These are phyloP conservation scores for Starmerella bombicola DNA, from an alignment of 805 yeast genomes.

Conservation along the genomic window DNA sequence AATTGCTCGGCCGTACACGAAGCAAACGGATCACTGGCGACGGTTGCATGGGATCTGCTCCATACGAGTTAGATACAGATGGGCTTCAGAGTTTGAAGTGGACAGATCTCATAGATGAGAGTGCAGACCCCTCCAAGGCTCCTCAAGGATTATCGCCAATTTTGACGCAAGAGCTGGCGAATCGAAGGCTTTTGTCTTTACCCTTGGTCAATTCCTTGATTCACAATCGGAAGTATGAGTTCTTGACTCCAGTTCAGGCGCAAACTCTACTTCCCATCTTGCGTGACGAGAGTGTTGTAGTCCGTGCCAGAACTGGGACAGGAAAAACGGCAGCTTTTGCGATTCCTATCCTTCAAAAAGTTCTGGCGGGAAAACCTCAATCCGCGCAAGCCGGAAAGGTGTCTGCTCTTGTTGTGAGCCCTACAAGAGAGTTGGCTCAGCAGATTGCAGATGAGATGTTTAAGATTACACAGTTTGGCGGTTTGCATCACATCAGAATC, in stretches of 20 bases:
- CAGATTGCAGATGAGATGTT: constrained; percentile 60
- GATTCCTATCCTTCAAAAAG: constrained; percentile 58
- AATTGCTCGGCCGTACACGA: constrained; percentile 17
- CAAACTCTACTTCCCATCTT: constrained; percentile 52
- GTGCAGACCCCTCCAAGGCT: constrained; percentile 2
- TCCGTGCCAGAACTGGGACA: constrained; percentile 89
- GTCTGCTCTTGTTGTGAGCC: constrained; percentile 61
- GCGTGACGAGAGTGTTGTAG: constrained; percentile 56
- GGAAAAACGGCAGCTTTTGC: constrained; percentile 89
- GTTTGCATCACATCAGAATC: constrained; percentile 30
- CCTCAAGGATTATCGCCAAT: constrained; percentile 23
- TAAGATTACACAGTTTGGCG: constrained; percentile 33
- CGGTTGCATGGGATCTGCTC: constrained; percentile 25
- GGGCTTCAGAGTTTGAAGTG: constrained; percentile 19
- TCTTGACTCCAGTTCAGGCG: constrained; percentile 31
- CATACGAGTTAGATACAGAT: constrained; percentile 25
- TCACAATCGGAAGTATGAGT: constrained; percentile 26
- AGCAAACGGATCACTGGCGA: constrained; percentile 17
- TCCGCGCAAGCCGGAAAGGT: constrained; percentile 26
- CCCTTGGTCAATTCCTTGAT: constrained; percentile 28
- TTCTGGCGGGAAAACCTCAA: constrained; percentile 31
- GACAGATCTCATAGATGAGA: constrained; percentile 21
- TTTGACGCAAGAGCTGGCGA: constrained; percentile 23
- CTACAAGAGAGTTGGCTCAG: constrained; percentile 82
- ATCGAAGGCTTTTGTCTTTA: constrained; percentile 22